Evolutionary conservation across 2,329 filamentous ascomycete genomes (phyloP).

Genomic region (Lachnellula occidentalis): DNA sequence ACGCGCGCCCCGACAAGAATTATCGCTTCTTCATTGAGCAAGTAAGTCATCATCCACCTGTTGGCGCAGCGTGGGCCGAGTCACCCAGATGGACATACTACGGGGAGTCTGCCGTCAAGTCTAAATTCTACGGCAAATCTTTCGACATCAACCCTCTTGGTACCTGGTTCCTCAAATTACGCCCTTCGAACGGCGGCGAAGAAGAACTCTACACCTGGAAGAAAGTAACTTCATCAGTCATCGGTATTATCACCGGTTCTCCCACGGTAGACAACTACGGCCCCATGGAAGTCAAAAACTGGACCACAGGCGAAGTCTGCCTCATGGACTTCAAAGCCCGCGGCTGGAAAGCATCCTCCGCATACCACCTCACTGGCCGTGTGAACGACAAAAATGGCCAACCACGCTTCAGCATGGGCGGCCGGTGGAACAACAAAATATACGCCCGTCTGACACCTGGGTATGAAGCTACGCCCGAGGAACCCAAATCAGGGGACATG

Average conservation of each 20-base stretch:
- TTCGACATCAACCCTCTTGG: slow-evolving; percentile 96
- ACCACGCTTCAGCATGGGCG: slow-evolving; percentile 83
- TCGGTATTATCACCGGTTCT: slow-evolving; percentile 95
- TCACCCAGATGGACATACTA: slow-evolving; percentile 94
- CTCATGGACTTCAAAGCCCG: slow-evolving; percentile 88
- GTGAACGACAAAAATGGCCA: slow-evolving; percentile 74
- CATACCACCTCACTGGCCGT: slow-evolving; percentile 83
- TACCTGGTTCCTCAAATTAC: slow-evolving; percentile 90
- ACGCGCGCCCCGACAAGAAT: slow-evolving; percentile 89
- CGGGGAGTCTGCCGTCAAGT: slow-evolving; percentile 90
- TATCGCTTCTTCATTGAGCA: slow-evolving; percentile 99
- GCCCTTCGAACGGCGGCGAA: slow-evolving; percentile 67
- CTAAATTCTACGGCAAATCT: slow-evolving; percentile 95
- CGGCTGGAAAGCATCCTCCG: slow-evolving; percentile 91
- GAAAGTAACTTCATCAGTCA: slow-evolving; percentile 95
- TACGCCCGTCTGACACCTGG: slow-evolving; percentile 91
- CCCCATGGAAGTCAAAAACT: slow-evolving; percentile 94
- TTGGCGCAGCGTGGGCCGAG: slow-evolving; percentile 91
- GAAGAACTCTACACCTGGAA: slow-evolving; percentile 97
- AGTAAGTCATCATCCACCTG: slow-evolving; percentile 92
- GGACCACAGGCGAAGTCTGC: slow-evolving; percentile 89
- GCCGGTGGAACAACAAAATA: slow-evolving; percentile 95
- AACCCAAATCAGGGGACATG: slow-evolving; percentile 38
- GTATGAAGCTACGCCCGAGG: slow-evolving; percentile 69
- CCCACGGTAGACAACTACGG: slow-evolving; percentile 98